These are phyloP conservation scores for Nannochloropsis granulata DNA, from an alignment of 108 stramenopile species.

Conservation along the genomic window DNA sequence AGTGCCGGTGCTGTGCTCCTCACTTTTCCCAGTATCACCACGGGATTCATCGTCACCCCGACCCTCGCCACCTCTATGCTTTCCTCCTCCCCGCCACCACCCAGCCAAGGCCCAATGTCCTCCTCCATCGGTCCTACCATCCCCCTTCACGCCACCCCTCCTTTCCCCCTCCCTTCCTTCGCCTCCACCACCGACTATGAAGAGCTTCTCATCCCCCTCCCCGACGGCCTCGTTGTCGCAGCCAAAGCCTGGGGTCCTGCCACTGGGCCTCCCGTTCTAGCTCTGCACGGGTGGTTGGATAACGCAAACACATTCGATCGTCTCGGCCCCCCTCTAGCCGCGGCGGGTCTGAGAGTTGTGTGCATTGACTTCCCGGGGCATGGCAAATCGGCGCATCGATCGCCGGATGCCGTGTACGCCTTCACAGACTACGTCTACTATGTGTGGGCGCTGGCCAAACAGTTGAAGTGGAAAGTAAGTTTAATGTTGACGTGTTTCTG, in stretches of 20 bases:
- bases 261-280: background rate
- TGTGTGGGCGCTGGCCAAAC: background rate
- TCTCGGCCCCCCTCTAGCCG: background rate
- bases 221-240: background rate
- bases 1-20: too few relatives aligned
- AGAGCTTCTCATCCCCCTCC: background rate
- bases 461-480: background rate
- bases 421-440: background rate
- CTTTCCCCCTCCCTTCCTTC: background rate
- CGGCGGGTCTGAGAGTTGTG: background rate
- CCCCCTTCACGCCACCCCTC: background rate
- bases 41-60: too few relatives aligned
- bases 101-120: background rate
- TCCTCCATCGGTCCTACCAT: background rate
- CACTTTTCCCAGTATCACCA: too few relatives aligned
- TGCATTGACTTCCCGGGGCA: slow-evolving; percentile 5
- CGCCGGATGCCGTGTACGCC: background rate
- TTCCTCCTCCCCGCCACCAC: background rate
- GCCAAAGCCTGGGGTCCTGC: slow-evolving; percentile 1
- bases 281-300: slow-evolving; percentile 19
- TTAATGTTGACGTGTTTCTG: too few relatives aligned
- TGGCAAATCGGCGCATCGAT: background rate
- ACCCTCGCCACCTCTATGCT: background rate
- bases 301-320: slow-evolving; percentile 8
- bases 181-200: background rate